Evolutionary conservation across 306 rosid genomes (phyloP), one percentile per base, ranked within the genome.

Genomic region (Castanospermum australe): DNA sequence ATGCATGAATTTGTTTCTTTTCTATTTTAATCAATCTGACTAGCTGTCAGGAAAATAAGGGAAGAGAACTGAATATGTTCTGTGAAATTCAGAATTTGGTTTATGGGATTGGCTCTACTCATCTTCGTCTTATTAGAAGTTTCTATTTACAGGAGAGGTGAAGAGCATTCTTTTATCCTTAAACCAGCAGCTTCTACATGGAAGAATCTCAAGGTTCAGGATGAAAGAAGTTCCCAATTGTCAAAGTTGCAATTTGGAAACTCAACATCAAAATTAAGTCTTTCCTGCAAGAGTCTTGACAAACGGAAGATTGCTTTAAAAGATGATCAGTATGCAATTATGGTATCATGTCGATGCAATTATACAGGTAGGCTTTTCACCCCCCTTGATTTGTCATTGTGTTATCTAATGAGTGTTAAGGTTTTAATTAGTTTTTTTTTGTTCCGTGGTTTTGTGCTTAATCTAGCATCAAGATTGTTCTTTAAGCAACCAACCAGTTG

Each of bases 301-400:
- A 76, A 67, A 76, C 76, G 83, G 87, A 86, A 73, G 71, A 56
- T 12, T 78, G 62, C 88, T 74, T 83, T 72, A 30, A 77, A 59
- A 68, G 73, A 75, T 30, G 90, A 91, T 82, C 94, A 88, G 64
- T 96, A 90, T 80, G 95, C 96, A 79, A 86, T 96, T 82, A 86
- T 93, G 98, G 97, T 96, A 21, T 86, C 98, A 63, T 96, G 96
- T 82, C 94, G 97, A 70, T 87, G 96, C 96, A 96, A 90, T 88
- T 93, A 89, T 77, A 85, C 98, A 0, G 91, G 99, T 96, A 83
- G 62, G 55, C 56, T 32, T 70, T 66, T 47, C 54, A 15, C 47
- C 50, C 28, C 30, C 67, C 38, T 80, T 32, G 25, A 21, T 79
- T 51, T 79, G 47, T 54, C 54, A 65, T 17, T 71, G 18, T 70